Conservation (phyloP, 2,329 filamentous ascomycete genomes). For the Exophiala sideris region DNA sequence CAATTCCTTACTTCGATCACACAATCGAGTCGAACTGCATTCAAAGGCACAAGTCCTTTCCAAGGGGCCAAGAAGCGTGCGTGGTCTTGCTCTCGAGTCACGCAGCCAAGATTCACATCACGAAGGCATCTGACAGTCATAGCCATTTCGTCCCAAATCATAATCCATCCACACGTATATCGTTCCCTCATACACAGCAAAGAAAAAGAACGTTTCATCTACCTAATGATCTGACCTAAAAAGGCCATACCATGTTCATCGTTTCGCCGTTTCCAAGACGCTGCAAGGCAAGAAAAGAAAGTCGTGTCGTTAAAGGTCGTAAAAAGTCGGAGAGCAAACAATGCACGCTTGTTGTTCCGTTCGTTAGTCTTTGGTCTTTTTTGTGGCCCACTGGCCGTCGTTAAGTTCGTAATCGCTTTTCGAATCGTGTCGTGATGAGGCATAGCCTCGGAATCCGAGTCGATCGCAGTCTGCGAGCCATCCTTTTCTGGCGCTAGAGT, state of each 20-base stretch:
- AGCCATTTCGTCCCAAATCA: constrained; percentile 22
- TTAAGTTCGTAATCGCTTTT: constrained; percentile 29
- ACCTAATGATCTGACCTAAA: constrained; percentile 18
- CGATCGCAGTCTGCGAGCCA: constrained; percentile 12
- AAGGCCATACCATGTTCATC: constrained; percentile 16
- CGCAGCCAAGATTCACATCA: constrained; percentile 18
- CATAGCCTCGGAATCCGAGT: constrained; percentile 13
- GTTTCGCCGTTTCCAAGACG: constrained; percentile 19
- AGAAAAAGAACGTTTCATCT: constrained; percentile 16
- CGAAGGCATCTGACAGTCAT: constrained; percentile 13
- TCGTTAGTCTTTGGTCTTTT: constrained; percentile 28
- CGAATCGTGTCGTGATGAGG: constrained; percentile 22
- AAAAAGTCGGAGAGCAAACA: constrained; percentile 22
- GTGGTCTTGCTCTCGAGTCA: constrained; percentile 21
- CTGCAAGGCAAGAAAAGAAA: constrained; percentile 21
- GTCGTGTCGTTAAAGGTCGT: constrained; percentile 29
- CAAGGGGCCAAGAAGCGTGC: constrained; percentile 5
- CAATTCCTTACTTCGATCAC: background rate
- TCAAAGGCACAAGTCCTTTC: constrained; percentile 2
- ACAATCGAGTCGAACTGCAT: constrained; percentile 2
- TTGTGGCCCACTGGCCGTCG: constrained; percentile 22
- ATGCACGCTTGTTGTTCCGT: constrained; percentile 25
- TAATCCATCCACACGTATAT: constrained; percentile 27
- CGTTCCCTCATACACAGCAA: constrained; percentile 25
- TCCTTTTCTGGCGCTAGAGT: constrained; percentile 14